Base-by-base conservation (phyloP, 108 stramenopile species). In the Epithemia pelagica region DNA sequence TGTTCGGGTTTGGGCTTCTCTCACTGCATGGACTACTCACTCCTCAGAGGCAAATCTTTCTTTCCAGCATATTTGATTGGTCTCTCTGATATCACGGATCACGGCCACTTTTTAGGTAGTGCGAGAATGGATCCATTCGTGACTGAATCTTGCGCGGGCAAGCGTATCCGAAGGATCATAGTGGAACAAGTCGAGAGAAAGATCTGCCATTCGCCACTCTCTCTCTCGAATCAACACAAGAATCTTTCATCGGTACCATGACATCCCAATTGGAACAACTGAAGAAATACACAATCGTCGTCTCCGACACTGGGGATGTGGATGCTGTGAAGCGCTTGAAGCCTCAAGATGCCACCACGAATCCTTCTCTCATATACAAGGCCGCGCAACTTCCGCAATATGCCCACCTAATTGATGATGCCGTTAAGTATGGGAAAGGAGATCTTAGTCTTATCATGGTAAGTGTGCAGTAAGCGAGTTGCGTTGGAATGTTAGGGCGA, bases 261-360 rank as follows among this genome's bases (percentile, higher is more conserved):
- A 54, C 78, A 20, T 63, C 78, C 54, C 85, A 83, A 72, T 59
- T 83, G 63, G 90, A 90, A 29, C 82, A 87, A 72, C 80, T 95
- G 32, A 90, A 90, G 67, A 74, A 88, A 70, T 70, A 84, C 55
- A 92, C 94, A 51, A 89, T 86, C 55, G 81, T 91, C 59, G 94
- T 95, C 24, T 80, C 84, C 32, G 94, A 95, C 71, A 91, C 95
- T 25, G 97, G 97, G 46, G 87, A 89, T 59, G 84, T 96, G 68
- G 88, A 90, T 60, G 87, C 90, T 59, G 95, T 98, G 81, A 88
- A 91, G 58, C 82, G 82, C 46, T 80, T 90, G 69, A 75, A 83
- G 61, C 96, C 96, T 28, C 88, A 95, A 69, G 98, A 99, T 91
- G 98, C 98, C 28, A 99, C 98, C 0, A 99, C 98, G 30, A 99